Conservation (phyloP, 2,329 filamentous ascomycete genomes). For the Aspergillus aculeatinus region DNA sequence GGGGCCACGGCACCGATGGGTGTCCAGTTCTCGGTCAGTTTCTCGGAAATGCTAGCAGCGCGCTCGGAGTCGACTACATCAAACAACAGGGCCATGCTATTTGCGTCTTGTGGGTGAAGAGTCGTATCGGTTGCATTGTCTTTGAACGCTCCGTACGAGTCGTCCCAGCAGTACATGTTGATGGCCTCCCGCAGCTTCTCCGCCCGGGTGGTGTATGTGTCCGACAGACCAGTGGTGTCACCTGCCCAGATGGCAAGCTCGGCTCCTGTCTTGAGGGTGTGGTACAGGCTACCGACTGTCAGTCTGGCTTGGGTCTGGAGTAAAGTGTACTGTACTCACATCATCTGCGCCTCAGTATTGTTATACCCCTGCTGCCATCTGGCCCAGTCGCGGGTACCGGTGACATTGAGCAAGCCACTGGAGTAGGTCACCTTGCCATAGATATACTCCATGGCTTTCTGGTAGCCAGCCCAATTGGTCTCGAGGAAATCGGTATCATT, state of each 20-base stretch:
- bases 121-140: conserved; percentile 54
- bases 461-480: conserved; percentile 51
- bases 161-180: conserved; percentile 52
- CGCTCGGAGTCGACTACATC: conserved; percentile 42
- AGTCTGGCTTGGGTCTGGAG: background rate
- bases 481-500: conserved; percentile 52
- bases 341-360: conserved; percentile 54
- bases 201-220: conserved; percentile 39
- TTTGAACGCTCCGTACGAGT: conserved; percentile 50
- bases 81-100: conserved; percentile 56
- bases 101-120: conserved; percentile 61
- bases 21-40: conserved; percentile 55
- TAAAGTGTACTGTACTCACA: conserved; percentile 27
- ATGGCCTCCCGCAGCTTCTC: conserved; percentile 47
- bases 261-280: conserved; percentile 55
- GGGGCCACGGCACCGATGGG: conserved; percentile 56
- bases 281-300: conserved; percentile 43
- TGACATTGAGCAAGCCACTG: conserved; percentile 51
- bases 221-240: conserved; percentile 41
- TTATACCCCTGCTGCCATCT: conserved; percentile 52
- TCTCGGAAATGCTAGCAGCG: conserved; percentile 44
- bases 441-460: conserved; percentile 49
- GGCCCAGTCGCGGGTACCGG: conserved; percentile 53
- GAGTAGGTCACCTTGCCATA: conserved; percentile 45
- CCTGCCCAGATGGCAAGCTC: conserved; percentile 51